phyloP scores from a whole-genome alignment of 768 basidiomycete genomes.

The Myochromella boudieri region DNA sequence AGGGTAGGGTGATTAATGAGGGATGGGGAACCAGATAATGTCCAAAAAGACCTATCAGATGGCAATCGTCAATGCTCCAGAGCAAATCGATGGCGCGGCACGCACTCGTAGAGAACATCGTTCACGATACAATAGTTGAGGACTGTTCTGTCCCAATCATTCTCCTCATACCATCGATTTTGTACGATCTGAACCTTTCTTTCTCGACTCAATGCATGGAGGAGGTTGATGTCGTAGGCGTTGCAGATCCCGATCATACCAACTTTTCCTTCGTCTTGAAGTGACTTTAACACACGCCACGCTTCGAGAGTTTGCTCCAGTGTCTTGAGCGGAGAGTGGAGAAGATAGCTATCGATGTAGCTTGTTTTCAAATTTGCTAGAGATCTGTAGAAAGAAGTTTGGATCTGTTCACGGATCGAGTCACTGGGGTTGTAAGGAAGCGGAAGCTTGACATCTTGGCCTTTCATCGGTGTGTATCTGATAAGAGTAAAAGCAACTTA shows the following conservation, averaged over 20 bases:
- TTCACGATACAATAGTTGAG: conserved; percentile 62
- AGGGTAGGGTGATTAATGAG: conserved; percentile 53
- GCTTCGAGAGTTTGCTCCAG: conserved; percentile 64
- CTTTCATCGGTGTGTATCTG: conserved; percentile 73
- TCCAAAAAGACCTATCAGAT: conserved; percentile 89
- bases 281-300: conserved; percentile 58
- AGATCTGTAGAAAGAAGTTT: conserved; percentile 60
- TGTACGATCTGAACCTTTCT: conserved; percentile 74
- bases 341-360: conserved; percentile 76
- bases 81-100: not conserved
- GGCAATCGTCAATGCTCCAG: not conserved
- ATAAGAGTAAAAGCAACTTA: not conserved
- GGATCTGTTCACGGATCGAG: conserved; percentile 58
- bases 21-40: conserved; percentile 72
- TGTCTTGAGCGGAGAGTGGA: conserved; percentile 73
- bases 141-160: conserved; percentile 70
- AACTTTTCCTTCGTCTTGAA: conserved; percentile 67
- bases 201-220: conserved; percentile 51
- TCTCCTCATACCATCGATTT: conserved; percentile 84
- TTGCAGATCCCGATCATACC: conserved; percentile 76
- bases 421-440: conserved; percentile 69
- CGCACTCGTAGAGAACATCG: conserved; percentile 72
- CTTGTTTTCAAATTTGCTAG: conserved; percentile 67
- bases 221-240: conserved; percentile 59
- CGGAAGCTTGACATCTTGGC: conserved; percentile 70